These are phyloP conservation scores for Mycena rebaudengoi DNA, from an alignment of 768 basidiomycete genomes.

Conservation along the genomic window DNA sequence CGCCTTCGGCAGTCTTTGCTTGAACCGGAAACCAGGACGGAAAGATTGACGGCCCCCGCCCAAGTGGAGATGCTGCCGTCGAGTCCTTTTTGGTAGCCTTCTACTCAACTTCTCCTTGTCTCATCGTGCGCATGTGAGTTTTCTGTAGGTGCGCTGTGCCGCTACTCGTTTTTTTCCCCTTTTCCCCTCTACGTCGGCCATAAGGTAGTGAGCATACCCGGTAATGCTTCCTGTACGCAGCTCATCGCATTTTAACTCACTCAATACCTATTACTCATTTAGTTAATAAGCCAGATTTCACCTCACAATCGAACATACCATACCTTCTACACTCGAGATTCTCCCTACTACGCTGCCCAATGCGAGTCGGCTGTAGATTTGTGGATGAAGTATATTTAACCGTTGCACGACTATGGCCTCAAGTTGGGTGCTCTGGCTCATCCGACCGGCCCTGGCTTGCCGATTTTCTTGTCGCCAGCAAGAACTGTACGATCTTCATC, in stretches of 20 bases:
- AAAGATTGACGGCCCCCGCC: too few relatives aligned
- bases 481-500: constrained; percentile 45
- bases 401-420: constrained; percentile 39
- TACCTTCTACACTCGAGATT: too few relatives aligned
- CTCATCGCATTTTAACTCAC: background rate
- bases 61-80: too few relatives aligned
- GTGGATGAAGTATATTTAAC: constrained; percentile 48
- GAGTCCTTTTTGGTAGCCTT: too few relatives aligned
- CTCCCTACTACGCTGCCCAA: too few relatives aligned
- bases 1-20: too few relatives aligned
- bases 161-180: too few relatives aligned
- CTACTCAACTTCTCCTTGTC: too few relatives aligned
- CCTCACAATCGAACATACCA: constrained; percentile 44
- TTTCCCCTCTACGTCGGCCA: too few relatives aligned
- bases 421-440: constrained; percentile 45
- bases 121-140: too few relatives aligned
- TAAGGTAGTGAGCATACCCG: constrained; percentile 39
- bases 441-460: constrained; percentile 43
- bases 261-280: background rate
- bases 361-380: constrained; percentile 44
- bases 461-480: constrained; percentile 43
- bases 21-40: too few relatives aligned
- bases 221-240: background rate
- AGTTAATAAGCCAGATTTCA: constrained; percentile 46
- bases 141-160: too few relatives aligned